Percentiles rank a stretch among this genome's conserved stretches.
These are phyloP conservation scores for Dryas octopetala DNA, from an alignment of 306 rosid genomes.

Conservation along the genomic window DNA sequence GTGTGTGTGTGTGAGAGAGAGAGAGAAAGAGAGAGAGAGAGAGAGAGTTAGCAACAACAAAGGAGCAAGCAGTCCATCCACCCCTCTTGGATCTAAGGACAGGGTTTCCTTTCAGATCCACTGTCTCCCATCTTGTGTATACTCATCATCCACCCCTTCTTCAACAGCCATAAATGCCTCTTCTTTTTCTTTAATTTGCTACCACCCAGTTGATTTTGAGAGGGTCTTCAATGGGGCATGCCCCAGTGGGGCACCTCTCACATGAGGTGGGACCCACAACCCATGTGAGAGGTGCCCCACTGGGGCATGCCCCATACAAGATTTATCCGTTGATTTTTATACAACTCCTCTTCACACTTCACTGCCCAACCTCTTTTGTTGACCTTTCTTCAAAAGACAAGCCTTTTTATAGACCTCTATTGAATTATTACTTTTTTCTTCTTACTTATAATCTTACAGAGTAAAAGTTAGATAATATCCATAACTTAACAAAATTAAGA, in stretches of 20 bases:
- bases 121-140: conserved; percentile 76
- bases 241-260: no score
- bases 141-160: conserved; percentile 37
- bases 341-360: neutral
- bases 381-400: no score
- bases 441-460: no score
- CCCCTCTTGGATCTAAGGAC: conserved; percentile 66
- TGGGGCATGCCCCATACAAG: no score
- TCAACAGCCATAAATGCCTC: conserved; percentile 36
- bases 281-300: no score
- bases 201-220: neutral
- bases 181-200: neutral
- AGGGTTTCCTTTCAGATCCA: conserved; percentile 76
- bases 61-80: conserved; percentile 75
- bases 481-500: no score
- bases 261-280: no score
- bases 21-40: neutral
- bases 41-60: no score
- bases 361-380: neutral
- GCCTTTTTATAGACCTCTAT: neutral
- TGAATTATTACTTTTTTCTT: neutral
- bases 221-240: no score
- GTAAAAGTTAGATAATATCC: no score
- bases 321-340: neutral
- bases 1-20: no score